Conservation (phyloP, 2,329 filamentous ascomycete species). For the Talaromyces sp. region DNA sequence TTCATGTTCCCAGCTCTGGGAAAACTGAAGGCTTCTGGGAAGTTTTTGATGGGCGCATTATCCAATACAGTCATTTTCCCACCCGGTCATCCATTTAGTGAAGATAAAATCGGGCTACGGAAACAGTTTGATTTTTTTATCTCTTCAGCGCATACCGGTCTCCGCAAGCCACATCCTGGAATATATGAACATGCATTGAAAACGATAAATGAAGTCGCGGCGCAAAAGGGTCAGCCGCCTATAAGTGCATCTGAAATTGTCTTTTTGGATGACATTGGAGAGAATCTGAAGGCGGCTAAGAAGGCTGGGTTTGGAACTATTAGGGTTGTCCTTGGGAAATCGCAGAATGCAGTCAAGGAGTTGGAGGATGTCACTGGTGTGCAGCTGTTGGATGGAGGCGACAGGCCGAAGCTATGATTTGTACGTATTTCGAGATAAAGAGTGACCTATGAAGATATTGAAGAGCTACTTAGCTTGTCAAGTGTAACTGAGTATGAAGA, state of each 20-base stretch:
- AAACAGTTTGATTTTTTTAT: constrained; percentile 82
- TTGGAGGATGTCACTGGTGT: constrained; percentile 74
- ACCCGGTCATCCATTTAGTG: constrained; percentile 64
- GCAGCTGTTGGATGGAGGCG: constrained; percentile 36
- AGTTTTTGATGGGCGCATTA: constrained; percentile 74
- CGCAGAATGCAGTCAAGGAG: constrained; percentile 76
- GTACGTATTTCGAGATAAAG: neutral
- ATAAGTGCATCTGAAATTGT: constrained; percentile 67
- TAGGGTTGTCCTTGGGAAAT: constrained; percentile 75
- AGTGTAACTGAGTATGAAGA: neutral
- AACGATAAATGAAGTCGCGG: constrained; percentile 62
- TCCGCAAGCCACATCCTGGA: constrained; percentile 79
- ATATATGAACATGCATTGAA: constrained; percentile 75
- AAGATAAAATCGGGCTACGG: constrained; percentile 58
- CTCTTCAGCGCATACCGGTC: constrained; percentile 77
- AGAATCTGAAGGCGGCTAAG: constrained; percentile 80
- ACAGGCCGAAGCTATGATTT: constrained; percentile 35
- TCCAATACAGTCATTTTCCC: constrained; percentile 91
- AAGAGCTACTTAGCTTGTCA: neutral
- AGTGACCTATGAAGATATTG: neutral
- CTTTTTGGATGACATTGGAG: constrained; percentile 91
- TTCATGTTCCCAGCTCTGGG: constrained; percentile 83
- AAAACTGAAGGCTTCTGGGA: constrained; percentile 61
- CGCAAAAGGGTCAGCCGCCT: constrained; percentile 52
- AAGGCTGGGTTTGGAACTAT: constrained; percentile 74